Evolutionary conservation across 192 early-diverging fungal genomes (phyloP).

Genomic region (Coemansia sp.): DNA sequence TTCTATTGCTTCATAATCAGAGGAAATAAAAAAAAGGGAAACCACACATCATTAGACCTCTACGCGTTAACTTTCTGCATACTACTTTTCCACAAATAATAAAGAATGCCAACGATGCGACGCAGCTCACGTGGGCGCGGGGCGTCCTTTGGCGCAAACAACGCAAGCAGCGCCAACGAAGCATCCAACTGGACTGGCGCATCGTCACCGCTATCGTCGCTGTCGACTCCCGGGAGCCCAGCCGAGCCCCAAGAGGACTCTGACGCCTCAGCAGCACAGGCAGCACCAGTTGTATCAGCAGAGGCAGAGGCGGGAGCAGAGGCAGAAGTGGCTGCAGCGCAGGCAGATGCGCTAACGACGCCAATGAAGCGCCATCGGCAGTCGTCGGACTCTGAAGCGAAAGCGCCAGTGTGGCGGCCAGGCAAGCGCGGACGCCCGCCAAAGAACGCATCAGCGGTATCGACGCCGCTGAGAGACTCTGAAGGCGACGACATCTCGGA

Average conservation of each 20-base stretch:
- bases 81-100: neutral
- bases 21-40: neutral
- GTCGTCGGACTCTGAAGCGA: neutral
- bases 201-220: conserved; percentile 41
- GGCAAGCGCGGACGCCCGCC: conserved; percentile 1
- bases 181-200: conserved; percentile 20
- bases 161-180: neutral
- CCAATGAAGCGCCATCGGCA: conserved; percentile 39
- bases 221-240: conserved; percentile 35
- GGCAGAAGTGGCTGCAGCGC: neutral
- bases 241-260: conserved; percentile 1
- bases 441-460: neutral
- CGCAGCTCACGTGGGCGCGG: neutral
- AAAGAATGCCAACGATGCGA: neutral
- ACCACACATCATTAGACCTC: neutral
- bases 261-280: neutral
- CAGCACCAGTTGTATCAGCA: neutral
- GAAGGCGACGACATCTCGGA: neutral
- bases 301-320: neutral
- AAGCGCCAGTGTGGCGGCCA: neutral
- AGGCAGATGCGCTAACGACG: neutral
- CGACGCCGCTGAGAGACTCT: neutral
- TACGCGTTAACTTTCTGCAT: neutral
- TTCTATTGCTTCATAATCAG: too few relatives aligned
- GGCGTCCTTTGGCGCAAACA: neutral